Base-by-base conservation (phyloP, 177 flowering plant genomes). In the Vitis hybrid region DNA sequence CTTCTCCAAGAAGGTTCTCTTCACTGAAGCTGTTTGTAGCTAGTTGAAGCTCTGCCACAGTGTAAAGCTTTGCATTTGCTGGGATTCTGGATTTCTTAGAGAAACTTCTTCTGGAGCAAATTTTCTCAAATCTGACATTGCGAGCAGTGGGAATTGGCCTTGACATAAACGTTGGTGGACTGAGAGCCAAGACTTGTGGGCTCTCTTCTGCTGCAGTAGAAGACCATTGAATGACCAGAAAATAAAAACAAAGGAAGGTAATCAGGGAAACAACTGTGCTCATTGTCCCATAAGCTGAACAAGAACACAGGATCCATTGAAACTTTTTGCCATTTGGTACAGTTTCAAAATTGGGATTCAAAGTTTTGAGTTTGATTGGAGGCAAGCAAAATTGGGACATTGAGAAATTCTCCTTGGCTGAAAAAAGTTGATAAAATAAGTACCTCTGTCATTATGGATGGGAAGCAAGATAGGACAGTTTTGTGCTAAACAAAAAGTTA, bases 11-110 rank as follows among this genome's bases (percentile, higher is more conserved):
- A 73, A 89, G 74, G 69, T 86, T 86, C 13, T 79, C 85, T 70
- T 87, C 81, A 50, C 85, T 77, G 79, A 93, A 91, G 81, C 61
- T 75, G 75, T 84, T 86, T 69, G 98, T 89, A 51, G 91, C 94
- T 59, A 63, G 74, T 72, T 88, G 89, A 72, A 92, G 87, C 64
- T 88, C 91, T 52, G 86, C 85, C 9, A 81, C 62, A 11, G 89
- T 81, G 83, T 77, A 89, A 15, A 68, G 27, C 72, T 83, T 91
- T 27, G 82, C 85, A 63, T 64, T 71, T 6, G 65, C 66, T 48
- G 83, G 81, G 64, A 72, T 72, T 79, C 72, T 80, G 68, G 70
- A n/a, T 69, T 61, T 83, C 60, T 60, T 74, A 12, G 85, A 70
- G 76, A 86, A 86, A 75, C 88, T 84, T 83, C 54, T 81, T 81